phyloP scores from a whole-genome alignment of 2,329 filamentous ascomycete genomes.

The Beauveria sp. region DNA sequence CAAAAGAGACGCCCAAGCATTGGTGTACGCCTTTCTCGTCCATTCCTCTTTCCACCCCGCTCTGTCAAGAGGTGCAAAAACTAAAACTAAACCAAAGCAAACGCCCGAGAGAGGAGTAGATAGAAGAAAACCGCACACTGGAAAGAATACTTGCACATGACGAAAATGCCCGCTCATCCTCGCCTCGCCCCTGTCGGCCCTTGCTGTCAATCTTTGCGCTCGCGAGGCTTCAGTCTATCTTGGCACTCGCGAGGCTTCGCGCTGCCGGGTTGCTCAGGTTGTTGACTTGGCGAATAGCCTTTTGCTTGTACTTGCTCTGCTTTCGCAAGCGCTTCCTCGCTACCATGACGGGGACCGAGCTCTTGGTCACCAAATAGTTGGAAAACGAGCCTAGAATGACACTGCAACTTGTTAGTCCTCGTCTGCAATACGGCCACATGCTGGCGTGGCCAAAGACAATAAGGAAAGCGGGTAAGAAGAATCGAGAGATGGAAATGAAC shows the following conservation, averaged over 20 bases:
- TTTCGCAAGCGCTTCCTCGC: conserved; percentile 84
- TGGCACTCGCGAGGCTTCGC: conserved; percentile 61
- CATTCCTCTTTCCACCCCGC: neutral
- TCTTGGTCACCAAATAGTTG: conserved; percentile 95
- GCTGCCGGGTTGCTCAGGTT: conserved; percentile 66
- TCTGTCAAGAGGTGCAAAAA: neutral
- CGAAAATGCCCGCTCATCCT: neutral
- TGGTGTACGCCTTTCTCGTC: neutral
- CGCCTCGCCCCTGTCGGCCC: neutral
- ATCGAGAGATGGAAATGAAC: neutral
- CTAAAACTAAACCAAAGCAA: neutral
- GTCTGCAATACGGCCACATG: neutral
- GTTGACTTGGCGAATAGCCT: conserved; percentile 66
- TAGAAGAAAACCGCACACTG: neutral
- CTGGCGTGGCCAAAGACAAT: neutral
- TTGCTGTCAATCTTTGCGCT: too few relatives aligned
- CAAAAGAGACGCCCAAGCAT: neutral
- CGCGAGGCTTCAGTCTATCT: conserved; percentile 53
- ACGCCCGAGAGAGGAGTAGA: neutral
- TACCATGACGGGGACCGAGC: conserved; percentile 95
- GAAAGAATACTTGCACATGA: neutral
- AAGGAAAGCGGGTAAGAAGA: too few relatives aligned
- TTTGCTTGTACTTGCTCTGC: conserved; percentile 70
- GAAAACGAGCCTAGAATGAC: conserved; percentile 94
- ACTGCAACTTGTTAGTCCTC: conserved; percentile 35